A percentile compares a stretch with the other conserved stretches of the same genome.
Conservation (phyloP, 495 filamentous ascomycete genomes). For the Glarea lozoyensis region DNA sequence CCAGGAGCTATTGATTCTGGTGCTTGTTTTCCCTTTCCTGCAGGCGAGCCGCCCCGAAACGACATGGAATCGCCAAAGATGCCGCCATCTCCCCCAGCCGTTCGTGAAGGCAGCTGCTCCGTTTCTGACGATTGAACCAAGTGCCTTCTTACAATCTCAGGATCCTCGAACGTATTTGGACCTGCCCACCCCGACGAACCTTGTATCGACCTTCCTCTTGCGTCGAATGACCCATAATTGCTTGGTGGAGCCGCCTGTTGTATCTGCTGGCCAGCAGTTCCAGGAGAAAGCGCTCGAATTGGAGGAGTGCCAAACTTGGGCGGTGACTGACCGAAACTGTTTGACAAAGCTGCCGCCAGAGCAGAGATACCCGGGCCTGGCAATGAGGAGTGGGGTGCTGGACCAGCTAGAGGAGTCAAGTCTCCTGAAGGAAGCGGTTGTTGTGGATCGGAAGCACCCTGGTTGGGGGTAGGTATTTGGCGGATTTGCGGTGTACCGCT, state of each 20-base stretch:
- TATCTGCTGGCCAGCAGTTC: conserved; percentile 32
- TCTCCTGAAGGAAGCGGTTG: conserved; percentile 27
- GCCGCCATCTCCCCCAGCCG: conserved; percentile 12
- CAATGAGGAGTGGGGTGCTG: conserved; percentile 35
- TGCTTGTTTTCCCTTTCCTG: conserved; percentile 39
- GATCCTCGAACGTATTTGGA: conserved; percentile 57
- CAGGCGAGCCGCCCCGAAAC: conserved; percentile 24
- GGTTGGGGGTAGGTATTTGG: conserved; percentile 31
- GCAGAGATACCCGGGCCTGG: conserved; percentile 66
- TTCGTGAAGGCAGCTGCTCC: too few species aligned
- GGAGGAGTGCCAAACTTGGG: conserved; percentile 53
- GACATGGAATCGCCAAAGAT: conserved; percentile 17
- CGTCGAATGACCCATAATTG: conserved; percentile 74
- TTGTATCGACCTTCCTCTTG: conserved; percentile 35
- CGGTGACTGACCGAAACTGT: conserved; percentile 50
- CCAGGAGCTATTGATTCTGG: conserved; percentile 36
- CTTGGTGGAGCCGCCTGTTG: conserved; percentile 40
- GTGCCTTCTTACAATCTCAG: conserved; percentile 73
- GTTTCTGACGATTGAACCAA: conserved; percentile 57
- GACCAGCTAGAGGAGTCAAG: conserved; percentile 44
- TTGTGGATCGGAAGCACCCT: conserved; percentile 15
- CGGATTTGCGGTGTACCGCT: conserved; percentile 39
- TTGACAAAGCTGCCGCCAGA: conserved; percentile 65
- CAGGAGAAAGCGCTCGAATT: conserved; percentile 47
- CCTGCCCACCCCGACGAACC: conserved; percentile 26